Evolutionary conservation across 306 rosid species (phyloP).

Genomic region (Alnus glutinosa): DNA sequence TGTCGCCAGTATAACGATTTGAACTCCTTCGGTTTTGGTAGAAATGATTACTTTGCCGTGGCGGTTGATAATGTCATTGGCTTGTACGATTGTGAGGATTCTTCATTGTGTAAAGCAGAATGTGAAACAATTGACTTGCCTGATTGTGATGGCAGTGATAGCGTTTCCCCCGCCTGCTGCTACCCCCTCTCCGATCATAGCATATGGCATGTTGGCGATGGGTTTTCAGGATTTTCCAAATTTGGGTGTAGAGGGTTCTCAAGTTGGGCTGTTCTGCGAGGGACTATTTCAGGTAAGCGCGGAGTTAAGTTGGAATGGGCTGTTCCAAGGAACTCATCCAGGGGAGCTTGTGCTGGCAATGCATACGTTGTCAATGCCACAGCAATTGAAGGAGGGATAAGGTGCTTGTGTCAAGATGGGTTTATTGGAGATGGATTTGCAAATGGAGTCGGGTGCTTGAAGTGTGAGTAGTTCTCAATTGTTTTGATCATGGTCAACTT

Average conservation of each 20-base stretch:
- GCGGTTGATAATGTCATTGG: constrained; percentile 78
- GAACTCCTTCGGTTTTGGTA: constrained; percentile 52
- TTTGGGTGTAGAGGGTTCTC: constrained; percentile 93
- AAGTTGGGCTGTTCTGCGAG: constrained; percentile 76
- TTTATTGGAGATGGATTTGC: constrained; percentile 82
- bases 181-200: constrained; percentile 85
- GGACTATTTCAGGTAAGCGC: constrained; percentile 62
- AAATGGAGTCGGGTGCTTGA: constrained; percentile 74
- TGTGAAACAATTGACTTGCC: constrained; percentile 69
- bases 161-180: constrained; percentile 74
- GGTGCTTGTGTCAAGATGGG: constrained; percentile 76
- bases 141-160: constrained; percentile 60
- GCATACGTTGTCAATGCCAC: constrained; percentile 63
- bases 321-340: constrained; percentile 60
- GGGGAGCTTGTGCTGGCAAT: constrained; percentile 53
- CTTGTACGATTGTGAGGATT: constrained; percentile 91
- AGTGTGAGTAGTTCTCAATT: constrained; percentile 46
- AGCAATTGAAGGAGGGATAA: constrained; percentile 49
- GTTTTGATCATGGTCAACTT: background rate
- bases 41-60: constrained; percentile 53
- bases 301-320: constrained; percentile 96
- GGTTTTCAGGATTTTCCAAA: constrained; percentile 64
- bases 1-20: constrained; percentile 86
- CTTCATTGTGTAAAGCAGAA: constrained; percentile 75
- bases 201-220: constrained; percentile 69